Evolutionary conservation across 2,329 filamentous ascomycete species (phyloP).

Genomic region (Ophiostoma fasciatum): DNA sequence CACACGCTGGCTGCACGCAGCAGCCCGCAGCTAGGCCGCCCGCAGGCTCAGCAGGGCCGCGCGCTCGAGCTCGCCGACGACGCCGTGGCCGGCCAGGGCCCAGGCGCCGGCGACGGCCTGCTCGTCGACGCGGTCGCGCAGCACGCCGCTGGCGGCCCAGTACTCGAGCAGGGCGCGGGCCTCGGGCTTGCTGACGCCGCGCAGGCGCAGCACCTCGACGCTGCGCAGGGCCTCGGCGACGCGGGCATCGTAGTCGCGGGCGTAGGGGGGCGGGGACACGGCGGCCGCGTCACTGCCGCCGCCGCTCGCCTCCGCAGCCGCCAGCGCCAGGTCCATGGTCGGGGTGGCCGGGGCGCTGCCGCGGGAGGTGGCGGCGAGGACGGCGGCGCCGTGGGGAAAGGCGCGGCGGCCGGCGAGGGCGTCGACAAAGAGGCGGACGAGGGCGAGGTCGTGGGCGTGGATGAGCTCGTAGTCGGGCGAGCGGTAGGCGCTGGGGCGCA

Average conservation of each 20-base stretch:
- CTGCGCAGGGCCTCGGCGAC: conserved; percentile 37
- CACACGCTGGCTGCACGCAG: conserved; percentile 12
- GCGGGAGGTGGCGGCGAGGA: conserved; percentile 59
- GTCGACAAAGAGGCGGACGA: conserved; percentile 62
- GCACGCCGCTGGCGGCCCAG: conserved; percentile 73
- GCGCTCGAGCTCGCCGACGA: conserved; percentile 76
- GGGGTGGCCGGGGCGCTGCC: conserved; percentile 53
- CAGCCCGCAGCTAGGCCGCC: no score
- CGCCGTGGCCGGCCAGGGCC: conserved; percentile 65
- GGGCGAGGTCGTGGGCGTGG: conserved; percentile 70
- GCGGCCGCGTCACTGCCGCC: conserved; percentile 6
- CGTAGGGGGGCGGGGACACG: conserved; percentile 35
- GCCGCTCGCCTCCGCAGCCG: conserved; percentile 22
- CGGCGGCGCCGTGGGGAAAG: conserved; percentile 59
- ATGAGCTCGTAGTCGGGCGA: conserved; percentile 55
- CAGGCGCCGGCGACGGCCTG: conserved; percentile 65
- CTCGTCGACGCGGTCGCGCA: conserved; percentile 57
- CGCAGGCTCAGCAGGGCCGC: conserved; percentile 36
- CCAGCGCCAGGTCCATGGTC: conserved; percentile 54
- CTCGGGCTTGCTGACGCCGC: conserved; percentile 59
- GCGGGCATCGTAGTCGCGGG: conserved; percentile 40
- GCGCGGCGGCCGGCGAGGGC: conserved; percentile 46
- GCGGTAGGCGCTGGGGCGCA: conserved; percentile 64
- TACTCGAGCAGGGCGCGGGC: conserved; percentile 77
- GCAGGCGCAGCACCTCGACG: conserved; percentile 40